These are phyloP conservation scores for Pseudocercospora cruenta DNA, from an alignment of 2,329 filamentous ascomycete genomes.

Conservation along the genomic window DNA sequence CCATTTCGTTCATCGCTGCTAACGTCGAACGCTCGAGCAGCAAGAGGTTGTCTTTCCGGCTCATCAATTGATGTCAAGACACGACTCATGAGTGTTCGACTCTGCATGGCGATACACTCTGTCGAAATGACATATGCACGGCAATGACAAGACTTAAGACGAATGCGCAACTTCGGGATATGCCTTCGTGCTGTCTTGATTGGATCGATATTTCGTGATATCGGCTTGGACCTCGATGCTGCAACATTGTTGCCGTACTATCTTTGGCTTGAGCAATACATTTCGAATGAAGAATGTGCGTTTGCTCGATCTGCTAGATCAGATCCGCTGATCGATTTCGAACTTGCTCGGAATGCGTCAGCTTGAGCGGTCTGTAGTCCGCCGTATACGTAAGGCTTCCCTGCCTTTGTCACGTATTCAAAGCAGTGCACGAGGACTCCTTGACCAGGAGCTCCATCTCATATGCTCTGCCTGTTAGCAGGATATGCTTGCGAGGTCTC, in stretches of 20 bases:
- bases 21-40: background rate
- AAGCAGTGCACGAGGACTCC: background rate
- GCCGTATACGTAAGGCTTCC: too few species aligned
- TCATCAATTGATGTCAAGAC: background rate
- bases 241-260: background rate
- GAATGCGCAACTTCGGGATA: background rate
- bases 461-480: background rate
- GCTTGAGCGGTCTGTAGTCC: too few species aligned
- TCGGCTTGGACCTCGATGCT: too few species aligned
- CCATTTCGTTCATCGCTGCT: background rate
- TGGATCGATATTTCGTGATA: too few species aligned
- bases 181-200: background rate
- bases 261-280: background rate
- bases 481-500: background rate
- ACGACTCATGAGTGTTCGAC: background rate
- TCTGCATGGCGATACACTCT: background rate
- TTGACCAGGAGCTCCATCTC: background rate
- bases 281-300: background rate
- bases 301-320: background rate
- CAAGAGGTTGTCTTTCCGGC: background rate
- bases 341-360: too few species aligned
- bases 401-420: background rate
- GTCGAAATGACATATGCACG: background rate
- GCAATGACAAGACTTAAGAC: background rate
- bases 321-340: background rate